phyloP scores from a whole-genome alignment of 192 early-diverging fungal genomes.

The Geranomyces variabilis region DNA sequence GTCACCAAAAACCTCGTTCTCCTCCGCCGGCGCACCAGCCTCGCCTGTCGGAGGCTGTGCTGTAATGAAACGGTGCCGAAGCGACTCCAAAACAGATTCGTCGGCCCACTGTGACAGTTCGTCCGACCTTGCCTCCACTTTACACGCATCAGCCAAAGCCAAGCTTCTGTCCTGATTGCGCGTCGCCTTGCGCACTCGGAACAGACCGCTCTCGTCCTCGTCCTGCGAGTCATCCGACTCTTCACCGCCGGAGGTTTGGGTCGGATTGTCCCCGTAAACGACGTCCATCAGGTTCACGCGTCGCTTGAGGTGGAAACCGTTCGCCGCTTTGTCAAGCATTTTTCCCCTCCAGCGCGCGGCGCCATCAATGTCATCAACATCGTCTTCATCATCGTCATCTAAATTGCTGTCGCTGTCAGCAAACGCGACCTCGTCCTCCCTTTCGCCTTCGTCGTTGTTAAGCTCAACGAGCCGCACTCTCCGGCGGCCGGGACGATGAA shows the following conservation, averaged over 20 bases:
- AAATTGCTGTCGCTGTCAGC: slow-evolving; percentile 76
- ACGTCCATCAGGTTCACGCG: slow-evolving; percentile 87
- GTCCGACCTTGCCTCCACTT: slow-evolving; percentile 55
- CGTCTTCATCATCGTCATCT: slow-evolving; percentile 63
- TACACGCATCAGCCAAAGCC: slow-evolving; percentile 70
- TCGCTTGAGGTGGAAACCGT: slow-evolving; percentile 53
- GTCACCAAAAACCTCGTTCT: slow-evolving; percentile 67
- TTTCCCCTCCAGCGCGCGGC: slow-evolving; percentile 71
- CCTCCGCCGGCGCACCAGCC: slow-evolving; percentile 42
- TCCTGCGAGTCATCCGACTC: slow-evolving; percentile 45
- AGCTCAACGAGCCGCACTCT: slow-evolving; percentile 46
- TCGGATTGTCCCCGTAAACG: slow-evolving; percentile 73
- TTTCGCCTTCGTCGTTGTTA: slow-evolving; percentile 45
- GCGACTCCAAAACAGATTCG: slow-evolving; percentile 64
- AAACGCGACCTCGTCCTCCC: slow-evolving; percentile 37
- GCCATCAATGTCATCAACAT: slow-evolving; percentile 40
- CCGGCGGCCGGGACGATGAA: slow-evolving; percentile 40
- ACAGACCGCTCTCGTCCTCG: slow-evolving; percentile 63
- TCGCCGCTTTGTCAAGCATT: slow-evolving; percentile 63
- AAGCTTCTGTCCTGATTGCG: slow-evolving; percentile 34
- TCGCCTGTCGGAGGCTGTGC: slow-evolving; percentile 44
- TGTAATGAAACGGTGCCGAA: slow-evolving; percentile 80
- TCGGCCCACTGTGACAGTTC: slow-evolving; percentile 74
- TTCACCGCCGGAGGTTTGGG: slow-evolving; percentile 13
- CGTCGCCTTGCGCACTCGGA: slow-evolving; percentile 53